phyloP scores from a whole-genome alignment of 345 rosid species.

The Rhodomyrtus tomentosa region DNA sequence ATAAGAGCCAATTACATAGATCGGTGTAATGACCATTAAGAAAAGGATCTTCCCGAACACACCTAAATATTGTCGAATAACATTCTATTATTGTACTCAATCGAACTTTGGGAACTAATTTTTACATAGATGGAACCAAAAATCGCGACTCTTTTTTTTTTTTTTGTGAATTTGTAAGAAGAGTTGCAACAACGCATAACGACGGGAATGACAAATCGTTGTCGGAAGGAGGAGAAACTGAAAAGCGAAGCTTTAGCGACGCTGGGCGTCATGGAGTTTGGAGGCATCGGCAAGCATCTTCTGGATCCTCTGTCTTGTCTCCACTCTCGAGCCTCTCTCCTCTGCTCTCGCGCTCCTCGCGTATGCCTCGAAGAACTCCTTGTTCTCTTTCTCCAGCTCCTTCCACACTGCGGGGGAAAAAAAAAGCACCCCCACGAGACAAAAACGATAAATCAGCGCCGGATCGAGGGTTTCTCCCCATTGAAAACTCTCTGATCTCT shows the following conservation, averaged over 20 bases:
- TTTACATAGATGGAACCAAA: background rate
- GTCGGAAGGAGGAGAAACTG: background rate
- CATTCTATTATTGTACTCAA: background rate
- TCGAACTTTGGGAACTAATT: background rate
- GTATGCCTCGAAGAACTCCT: constrained; percentile 80
- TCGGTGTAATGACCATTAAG: no score
- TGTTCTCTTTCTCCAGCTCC: constrained; percentile 85
- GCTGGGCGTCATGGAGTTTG: background rate
- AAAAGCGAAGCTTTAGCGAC: background rate
- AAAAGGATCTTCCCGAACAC: background rate
- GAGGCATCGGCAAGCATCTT: constrained; percentile 6
- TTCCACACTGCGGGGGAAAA: constrained; percentile 76
- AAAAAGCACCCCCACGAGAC: background rate
- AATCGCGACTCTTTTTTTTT: background rate
- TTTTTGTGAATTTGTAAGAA: no score
- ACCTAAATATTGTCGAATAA: background rate
- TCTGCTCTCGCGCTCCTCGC: constrained; percentile 9
- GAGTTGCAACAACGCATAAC: background rate
- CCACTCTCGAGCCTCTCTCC: constrained; percentile 9
- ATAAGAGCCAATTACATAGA: no score
- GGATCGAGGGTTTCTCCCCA: background rate
- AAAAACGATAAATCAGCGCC: background rate
- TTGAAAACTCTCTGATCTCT: background rate
- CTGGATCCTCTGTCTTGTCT: constrained; percentile 30
- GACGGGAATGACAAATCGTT: background rate